phyloP scores from a whole-genome alignment of 805 yeast genomes.

The Wickerhamomyces bovis region DNA sequence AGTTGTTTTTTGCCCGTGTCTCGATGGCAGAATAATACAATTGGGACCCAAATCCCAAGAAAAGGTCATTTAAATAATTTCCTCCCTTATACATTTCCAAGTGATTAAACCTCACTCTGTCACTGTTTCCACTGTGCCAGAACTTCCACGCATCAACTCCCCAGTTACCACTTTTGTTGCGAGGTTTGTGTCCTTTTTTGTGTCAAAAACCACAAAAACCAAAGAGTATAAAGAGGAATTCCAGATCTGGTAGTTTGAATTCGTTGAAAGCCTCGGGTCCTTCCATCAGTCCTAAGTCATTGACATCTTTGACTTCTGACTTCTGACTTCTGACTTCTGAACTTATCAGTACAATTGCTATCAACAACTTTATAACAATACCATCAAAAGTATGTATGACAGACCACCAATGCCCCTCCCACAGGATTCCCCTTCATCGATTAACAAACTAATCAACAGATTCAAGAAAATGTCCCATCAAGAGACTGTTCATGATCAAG shows the following conservation, averaged over 20 bases:
- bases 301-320: background rate
- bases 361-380: background rate
- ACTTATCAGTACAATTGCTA: no score
- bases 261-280: background rate
- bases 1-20: background rate
- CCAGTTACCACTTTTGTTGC: no score
- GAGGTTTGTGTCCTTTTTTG: background rate
- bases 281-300: background rate
- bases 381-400: conserved; percentile 18
- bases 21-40: background rate
- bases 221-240: no score
- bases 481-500: background rate
- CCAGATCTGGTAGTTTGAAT: background rate
- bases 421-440: background rate
- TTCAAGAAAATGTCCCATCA: conserved; percentile 12
- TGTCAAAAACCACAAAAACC: background rate
- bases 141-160: no score
- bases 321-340: no score
- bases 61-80: no score
- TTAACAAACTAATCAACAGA: conserved; percentile 10
- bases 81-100: no score
- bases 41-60: no score
- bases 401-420: conserved; percentile 29
- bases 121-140: no score
- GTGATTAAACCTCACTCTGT: no score